Evolutionary conservation across 208 protist genomes (phyloP), one percentile per base, ranked within the genome.

Genomic region (Herpetomonas samuelpessoai): DNA sequence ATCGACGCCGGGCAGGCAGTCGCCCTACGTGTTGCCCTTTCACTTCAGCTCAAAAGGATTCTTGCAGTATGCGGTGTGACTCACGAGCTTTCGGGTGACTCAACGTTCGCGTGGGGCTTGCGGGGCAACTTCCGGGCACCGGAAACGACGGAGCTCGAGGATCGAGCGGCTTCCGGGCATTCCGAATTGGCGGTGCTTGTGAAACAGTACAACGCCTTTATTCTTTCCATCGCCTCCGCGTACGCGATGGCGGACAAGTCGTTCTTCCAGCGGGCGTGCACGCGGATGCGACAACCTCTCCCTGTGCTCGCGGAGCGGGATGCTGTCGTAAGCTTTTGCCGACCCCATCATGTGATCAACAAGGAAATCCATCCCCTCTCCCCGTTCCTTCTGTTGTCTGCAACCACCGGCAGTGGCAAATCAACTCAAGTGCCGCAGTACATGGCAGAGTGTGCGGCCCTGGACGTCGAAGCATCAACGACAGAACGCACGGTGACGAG

Each of bases 401-500:
- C 53, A 19, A 53, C 45, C 1, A 97, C 93, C 10, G 95, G 95
- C 65, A 95, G 77, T 53, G 95, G 93, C 30, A 97, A 97, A 57
- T 89, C 88, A 24, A 97, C 94, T 24, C 94, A 98, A 57, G 72
- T 98, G 10, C 91, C 92, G 25, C 92, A 98, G 46, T 97, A 78
- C 49, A 83, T 74, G 59, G 82, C 45, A 22, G 68, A 74, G 68
- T 81, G 62, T 30, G 63, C 46, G 27, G 41, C 46, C 9, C 53
- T 61, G 57, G 62, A 25, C 52, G 35, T n/a, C 39, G 77, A 38
- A 65, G 16, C 7, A 41, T 41, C 16, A 16, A 41, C 7, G 10
- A 41, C 50, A 6, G 7, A 21, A 45, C 25, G 31, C 9, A 19
- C 7, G 7, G 1, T 29, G 30, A 2, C 6, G 18, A 1, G 19